These are phyloP conservation scores for Cnidoscolus chayamansa DNA, from an alignment of 441 rosid genomes.

Conservation along the genomic window DNA sequence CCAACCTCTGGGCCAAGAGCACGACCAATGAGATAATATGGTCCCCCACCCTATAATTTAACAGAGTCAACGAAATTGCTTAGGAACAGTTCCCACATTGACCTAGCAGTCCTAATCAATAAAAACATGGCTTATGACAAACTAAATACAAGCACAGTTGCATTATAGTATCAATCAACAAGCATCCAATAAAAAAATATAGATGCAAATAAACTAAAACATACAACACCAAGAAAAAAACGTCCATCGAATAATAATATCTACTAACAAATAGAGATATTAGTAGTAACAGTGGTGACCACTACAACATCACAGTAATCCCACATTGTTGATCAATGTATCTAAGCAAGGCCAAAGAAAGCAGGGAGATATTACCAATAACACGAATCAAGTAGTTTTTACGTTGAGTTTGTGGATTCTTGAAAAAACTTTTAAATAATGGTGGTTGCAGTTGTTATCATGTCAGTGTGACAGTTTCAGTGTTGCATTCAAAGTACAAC, in stretches of 20 bases:
- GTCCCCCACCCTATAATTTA: conserved; percentile 87
- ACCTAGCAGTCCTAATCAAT: background rate
- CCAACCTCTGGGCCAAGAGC: conserved; percentile 99
- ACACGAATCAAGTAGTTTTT: background rate
- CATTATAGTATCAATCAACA: background rate
- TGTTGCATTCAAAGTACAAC: background rate
- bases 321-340: background rate
- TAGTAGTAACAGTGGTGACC: background rate
- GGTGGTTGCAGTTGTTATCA: background rate
- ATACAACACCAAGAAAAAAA: background rate
- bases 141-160: background rate
- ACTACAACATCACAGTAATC: background rate
- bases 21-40: conserved; percentile 99
- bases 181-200: background rate
- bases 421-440: background rate
- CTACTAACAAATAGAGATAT: background rate
- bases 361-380: background rate
- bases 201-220: background rate
- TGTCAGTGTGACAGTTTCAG: background rate
- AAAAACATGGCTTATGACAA: background rate
- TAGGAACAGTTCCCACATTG: conserved; percentile 6
- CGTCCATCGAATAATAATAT: background rate
- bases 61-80: conserved; percentile 18
- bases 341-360: background rate
- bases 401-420: background rate